Percentiles rank a stretch among this genome's conserved stretches.
Conservation (phyloP, 257 asterid genomes). For the Coffea canephora region DNA sequence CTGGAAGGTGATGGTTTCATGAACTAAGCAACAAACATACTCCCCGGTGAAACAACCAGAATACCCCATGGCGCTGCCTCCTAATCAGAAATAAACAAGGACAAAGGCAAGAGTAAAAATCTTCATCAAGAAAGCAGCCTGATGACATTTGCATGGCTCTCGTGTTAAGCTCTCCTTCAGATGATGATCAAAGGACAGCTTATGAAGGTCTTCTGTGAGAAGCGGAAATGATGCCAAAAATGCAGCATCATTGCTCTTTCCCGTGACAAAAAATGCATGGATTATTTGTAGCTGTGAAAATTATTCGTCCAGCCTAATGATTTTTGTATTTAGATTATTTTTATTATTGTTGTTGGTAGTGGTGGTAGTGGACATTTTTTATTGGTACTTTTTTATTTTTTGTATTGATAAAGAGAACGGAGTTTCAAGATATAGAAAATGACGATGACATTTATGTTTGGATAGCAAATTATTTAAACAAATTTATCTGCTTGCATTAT, state of each 20-base stretch:
- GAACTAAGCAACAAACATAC: conserved; percentile 6
- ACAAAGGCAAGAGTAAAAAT: neutral
- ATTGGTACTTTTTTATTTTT: neutral
- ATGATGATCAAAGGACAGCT: neutral
- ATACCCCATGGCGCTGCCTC: neutral
- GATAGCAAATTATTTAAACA: too few species aligned
- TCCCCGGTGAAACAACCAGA: neutral
- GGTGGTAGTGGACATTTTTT: too few species aligned
- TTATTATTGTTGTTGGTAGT: too few species aligned
- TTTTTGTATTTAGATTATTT: neutral
- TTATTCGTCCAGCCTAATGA: neutral
- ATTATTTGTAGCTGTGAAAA: neutral
- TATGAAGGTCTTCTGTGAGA: neutral
- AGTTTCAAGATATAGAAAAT: neutral
- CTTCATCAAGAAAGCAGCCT: neutral
- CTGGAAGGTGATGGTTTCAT: conserved; percentile 53
- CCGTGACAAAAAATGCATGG: neutral
- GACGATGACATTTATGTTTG: neutral
- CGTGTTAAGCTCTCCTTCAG: neutral
- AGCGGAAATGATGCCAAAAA: neutral
- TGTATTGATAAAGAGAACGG: neutral
- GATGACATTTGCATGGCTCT: neutral
- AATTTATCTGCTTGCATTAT: too few species aligned
- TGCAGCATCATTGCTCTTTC: neutral
- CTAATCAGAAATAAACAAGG: neutral